Evolutionary conservation across 1,139 yeast species (phyloP).

Genomic region (Hansenula lynferdii): DNA sequence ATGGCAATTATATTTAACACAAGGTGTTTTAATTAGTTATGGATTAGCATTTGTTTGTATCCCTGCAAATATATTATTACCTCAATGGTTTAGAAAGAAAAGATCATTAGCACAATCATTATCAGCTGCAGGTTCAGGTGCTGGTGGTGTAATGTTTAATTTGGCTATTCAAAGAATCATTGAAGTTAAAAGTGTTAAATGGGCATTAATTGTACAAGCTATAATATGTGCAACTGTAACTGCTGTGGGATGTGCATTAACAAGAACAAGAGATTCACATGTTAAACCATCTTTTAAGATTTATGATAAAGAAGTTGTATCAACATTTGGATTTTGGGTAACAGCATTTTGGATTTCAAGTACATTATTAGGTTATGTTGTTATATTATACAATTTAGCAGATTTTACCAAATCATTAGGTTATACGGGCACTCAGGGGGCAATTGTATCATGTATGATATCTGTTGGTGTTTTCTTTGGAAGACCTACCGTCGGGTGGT

Average conservation of each 20-base stretch:
- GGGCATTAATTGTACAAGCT: constrained; percentile 63
- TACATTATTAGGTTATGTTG: constrained; percentile 51
- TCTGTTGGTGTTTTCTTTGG: constrained; percentile 61
- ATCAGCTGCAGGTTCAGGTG: constrained; percentile 48
- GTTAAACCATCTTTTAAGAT: constrained; percentile 14
- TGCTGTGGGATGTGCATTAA: constrained; percentile 31
- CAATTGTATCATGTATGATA: constrained; percentile 53
- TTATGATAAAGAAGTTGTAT: constrained; percentile 26
- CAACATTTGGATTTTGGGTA: constrained; percentile 35
- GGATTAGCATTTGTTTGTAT: constrained; percentile 52
- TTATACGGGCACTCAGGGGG: constrained; percentile 48
- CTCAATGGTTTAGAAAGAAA: constrained; percentile 51
- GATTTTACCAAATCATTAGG: constrained; percentile 60
- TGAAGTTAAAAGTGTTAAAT: constrained; percentile 44
- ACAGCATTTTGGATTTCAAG: constrained; percentile 47
- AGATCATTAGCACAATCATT: constrained; percentile 49
- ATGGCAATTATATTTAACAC: constrained; percentile 59
- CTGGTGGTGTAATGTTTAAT: constrained; percentile 41
- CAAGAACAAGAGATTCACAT: constrained; percentile 29
- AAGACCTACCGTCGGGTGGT: constrained; percentile 51
- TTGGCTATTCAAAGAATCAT: constrained; percentile 31
- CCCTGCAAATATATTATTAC: constrained; percentile 45
- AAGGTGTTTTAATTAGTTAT: constrained; percentile 57
- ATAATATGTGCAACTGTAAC: constrained; percentile 34
- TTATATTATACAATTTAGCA: constrained; percentile 53